phyloP scores from a whole-genome alignment of 225 moss, liverwort and hornwort species.

The Marchantia paleacea region DNA sequence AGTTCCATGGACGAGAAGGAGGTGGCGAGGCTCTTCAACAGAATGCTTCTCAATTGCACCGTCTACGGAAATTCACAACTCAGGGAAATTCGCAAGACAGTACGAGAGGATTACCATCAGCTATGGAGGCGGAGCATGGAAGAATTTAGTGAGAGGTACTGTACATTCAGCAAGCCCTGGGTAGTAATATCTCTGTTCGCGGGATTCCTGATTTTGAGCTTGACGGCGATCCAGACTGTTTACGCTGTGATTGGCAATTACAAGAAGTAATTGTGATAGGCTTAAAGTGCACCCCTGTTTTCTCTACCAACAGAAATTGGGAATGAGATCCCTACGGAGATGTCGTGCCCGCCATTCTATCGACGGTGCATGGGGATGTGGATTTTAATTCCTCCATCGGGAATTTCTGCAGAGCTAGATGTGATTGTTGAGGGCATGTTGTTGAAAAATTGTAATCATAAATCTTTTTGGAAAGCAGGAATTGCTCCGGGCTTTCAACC shows the following conservation, averaged over 20 bases:
- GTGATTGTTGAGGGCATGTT: too few relatives aligned
- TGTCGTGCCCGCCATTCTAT: too few relatives aligned
- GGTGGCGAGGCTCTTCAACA: slow-evolving; percentile 21
- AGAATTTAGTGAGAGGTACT: slow-evolving; percentile 24
- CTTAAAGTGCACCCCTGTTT: too few relatives aligned
- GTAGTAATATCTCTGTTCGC: slow-evolving; percentile 16
- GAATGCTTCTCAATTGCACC: slow-evolving; percentile 12
- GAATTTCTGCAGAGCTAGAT: too few relatives aligned
- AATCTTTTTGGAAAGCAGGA: too few relatives aligned
- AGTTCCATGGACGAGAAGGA: slow-evolving; percentile 24
- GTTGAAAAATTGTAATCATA: too few relatives aligned
- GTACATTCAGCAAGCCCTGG: slow-evolving; percentile 21
- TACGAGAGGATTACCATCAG: slow-evolving; percentile 11
- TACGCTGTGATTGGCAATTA: slow-evolving; percentile 12
- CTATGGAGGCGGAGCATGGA: neutral
- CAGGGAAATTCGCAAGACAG: slow-evolving; percentile 10
- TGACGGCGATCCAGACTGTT: slow-evolving; percentile 14
- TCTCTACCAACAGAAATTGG: too few relatives aligned
- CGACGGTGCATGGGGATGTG: too few relatives aligned
- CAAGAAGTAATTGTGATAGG: too few relatives aligned
- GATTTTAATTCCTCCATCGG: too few relatives aligned
- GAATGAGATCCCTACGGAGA: too few relatives aligned
- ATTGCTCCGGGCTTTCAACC: too few relatives aligned
- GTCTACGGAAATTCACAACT: neutral
- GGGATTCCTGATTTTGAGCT: slow-evolving; percentile 9